These are phyloP conservation scores for Globisporangium splendens DNA, from an alignment of 352 stramenopile genomes.

Conservation along the genomic window DNA sequence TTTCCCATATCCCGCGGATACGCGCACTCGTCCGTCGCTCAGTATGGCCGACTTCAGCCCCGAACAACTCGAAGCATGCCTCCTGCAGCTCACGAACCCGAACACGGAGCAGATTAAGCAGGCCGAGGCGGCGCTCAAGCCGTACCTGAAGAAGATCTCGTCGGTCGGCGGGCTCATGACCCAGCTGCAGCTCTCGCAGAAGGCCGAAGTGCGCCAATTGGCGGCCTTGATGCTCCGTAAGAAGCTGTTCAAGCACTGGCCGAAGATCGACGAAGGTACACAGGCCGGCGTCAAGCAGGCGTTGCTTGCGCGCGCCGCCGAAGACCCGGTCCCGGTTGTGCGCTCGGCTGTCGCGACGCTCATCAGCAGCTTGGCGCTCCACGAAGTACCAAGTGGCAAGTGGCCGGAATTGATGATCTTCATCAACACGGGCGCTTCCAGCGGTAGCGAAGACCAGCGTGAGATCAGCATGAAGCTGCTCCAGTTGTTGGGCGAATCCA, in stretches of 20 bases:
- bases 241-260: constrained; percentile 92
- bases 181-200: constrained; percentile 78
- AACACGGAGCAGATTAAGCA: constrained; percentile 96
- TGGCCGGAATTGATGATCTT: constrained; percentile 95
- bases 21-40: constrained; percentile 5
- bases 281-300: constrained; percentile 86
- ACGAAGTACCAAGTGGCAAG: constrained; percentile 64
- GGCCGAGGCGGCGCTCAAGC: constrained; percentile 91
- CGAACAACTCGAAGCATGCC: constrained; percentile 82
- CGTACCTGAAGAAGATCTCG: constrained; percentile 88
- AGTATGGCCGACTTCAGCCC: constrained; percentile 77
- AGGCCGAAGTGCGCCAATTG: constrained; percentile 88
- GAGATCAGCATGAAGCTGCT: constrained; percentile 94
- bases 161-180: constrained; percentile 88
- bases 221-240: constrained; percentile 93
- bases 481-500: constrained; percentile 91
- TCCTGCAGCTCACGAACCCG: constrained; percentile 90
- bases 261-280: constrained; percentile 80
- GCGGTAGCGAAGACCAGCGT: constrained; percentile 76
- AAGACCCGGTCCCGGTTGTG: constrained; percentile 88
- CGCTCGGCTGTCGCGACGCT: constrained; percentile 81
- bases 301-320: constrained; percentile 79
- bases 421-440: constrained; percentile 87
- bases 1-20: constrained; percentile 18
- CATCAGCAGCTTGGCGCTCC: constrained; percentile 78